phyloP scores from a whole-genome alignment of 345 rosid species.

The Hibiscus trionum region DNA sequence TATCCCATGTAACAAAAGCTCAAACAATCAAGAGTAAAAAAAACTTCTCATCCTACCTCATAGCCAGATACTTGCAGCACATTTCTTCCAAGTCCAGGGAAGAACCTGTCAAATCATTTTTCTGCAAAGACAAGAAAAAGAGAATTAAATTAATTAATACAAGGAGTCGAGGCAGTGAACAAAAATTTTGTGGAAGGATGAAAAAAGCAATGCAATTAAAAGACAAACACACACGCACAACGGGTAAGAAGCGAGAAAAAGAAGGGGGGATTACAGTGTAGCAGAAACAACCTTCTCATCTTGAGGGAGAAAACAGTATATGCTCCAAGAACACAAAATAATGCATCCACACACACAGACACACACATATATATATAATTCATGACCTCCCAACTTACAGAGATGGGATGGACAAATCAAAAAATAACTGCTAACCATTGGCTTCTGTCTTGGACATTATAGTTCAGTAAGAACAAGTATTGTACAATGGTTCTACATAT shows the following conservation, averaged over 20 bases:
- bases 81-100: conserved; percentile 54
- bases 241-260: neutral
- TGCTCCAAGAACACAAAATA: neutral
- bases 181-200: neutral
- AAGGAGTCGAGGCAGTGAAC: neutral
- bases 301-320: neutral
- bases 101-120: conserved; percentile 28
- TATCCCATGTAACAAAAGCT: neutral
- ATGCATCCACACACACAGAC: neutral
- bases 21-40: neutral
- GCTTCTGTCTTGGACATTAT: neutral
- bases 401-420: neutral
- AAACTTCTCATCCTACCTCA: conserved; percentile 25
- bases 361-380: too few relatives aligned
- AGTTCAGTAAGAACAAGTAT: neutral
- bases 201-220: neutral
- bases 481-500: too few relatives aligned
- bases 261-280: neutral
- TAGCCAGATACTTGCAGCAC: conserved; percentile 39
- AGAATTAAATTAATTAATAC: neutral
- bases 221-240: neutral
- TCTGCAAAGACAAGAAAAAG: conserved; percentile 27
- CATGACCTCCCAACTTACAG: too few relatives aligned
- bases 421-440: neutral
- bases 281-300: neutral